Conservation (phyloP, 495 filamentous ascomycete species). For the Lichina pygmaea region DNA sequence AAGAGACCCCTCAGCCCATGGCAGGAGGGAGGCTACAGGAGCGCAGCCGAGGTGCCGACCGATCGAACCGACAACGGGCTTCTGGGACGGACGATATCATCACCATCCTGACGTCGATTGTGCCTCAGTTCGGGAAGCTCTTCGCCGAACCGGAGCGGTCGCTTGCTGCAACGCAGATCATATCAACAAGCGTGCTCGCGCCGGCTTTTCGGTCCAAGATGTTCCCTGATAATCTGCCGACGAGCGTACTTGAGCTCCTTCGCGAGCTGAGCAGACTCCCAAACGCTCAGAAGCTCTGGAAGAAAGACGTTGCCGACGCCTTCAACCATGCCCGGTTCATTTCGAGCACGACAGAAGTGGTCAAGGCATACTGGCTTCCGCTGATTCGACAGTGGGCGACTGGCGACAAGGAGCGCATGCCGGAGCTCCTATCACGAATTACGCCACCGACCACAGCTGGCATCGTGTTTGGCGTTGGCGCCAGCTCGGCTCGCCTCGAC, state of each 20-base stretch:
- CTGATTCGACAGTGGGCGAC: slow-evolving; percentile 60
- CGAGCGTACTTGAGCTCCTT: slow-evolving; percentile 39
- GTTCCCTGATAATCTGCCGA: slow-evolving; percentile 68
- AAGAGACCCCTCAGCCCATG: slow-evolving; percentile 12
- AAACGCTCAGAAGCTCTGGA: slow-evolving; percentile 70
- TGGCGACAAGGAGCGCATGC: slow-evolving; percentile 65
- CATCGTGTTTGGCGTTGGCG: slow-evolving; percentile 92
- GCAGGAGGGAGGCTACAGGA: background rate
- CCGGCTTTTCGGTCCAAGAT: slow-evolving; percentile 62
- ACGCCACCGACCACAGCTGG: slow-evolving; percentile 79
- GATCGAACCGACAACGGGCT: background rate
- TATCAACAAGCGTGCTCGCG: slow-evolving; percentile 60
- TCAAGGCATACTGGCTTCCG: slow-evolving; percentile 53
- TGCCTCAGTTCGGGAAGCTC: slow-evolving; percentile 63
- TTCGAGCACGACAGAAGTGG: slow-evolving; percentile 27
- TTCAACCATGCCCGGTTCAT: slow-evolving; percentile 84
- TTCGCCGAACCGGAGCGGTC: slow-evolving; percentile 70
- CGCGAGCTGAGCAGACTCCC: slow-evolving; percentile 51
- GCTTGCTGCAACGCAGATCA: slow-evolving; percentile 41
- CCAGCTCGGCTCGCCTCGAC: slow-evolving; percentile 76
- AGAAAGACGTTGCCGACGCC: slow-evolving; percentile 71
- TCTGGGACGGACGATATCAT: slow-evolving; percentile 50
- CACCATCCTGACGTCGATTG: slow-evolving; percentile 46
- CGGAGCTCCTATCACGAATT: slow-evolving; percentile 52
- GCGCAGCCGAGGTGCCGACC: background rate